Evolutionary conservation across 148 eudicot species (phyloP).

Genomic region (Rhododendron ferrugineum): DNA sequence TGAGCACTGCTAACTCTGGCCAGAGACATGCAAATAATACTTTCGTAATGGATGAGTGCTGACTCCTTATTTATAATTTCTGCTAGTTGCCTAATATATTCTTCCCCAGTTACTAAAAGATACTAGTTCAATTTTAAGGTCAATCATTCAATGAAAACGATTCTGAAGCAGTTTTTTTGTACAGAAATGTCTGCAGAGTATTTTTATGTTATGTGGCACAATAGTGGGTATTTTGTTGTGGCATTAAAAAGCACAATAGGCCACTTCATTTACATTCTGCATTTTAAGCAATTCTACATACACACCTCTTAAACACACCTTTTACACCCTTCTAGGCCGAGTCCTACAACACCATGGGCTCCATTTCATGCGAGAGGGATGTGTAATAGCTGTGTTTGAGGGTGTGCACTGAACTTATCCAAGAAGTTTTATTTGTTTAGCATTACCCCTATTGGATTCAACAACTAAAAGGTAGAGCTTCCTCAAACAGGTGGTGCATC

Average conservation of each 20-base stretch:
- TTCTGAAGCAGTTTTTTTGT: background rate
- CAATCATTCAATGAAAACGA: background rate
- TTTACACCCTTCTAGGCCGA: background rate
- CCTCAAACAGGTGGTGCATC: slow-evolving; percentile 80
- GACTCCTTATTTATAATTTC: background rate
- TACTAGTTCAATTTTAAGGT: background rate
- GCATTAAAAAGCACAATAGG: background rate
- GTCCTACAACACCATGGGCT: background rate
- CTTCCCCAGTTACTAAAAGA: background rate
- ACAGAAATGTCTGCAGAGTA: background rate
- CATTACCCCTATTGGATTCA: background rate
- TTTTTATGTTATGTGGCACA: background rate
- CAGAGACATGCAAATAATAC: background rate
- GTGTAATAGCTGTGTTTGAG: background rate
- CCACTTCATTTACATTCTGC: background rate
- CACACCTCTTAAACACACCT: background rate
- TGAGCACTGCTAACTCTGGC: background rate
- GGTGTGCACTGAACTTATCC: background rate
- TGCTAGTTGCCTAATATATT: background rate
- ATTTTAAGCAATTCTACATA: background rate
- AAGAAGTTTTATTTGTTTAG: background rate
- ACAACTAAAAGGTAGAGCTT: background rate
- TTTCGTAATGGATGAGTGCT: background rate
- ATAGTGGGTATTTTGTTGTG: background rate
- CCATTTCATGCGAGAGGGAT: background rate